Percentiles rank a stretch among this genome's conserved stretches.
These are phyloP conservation scores for Colletotrichum euphorbiae DNA, from an alignment of 2,329 filamentous ascomycete genomes.

Conservation along the genomic window DNA sequence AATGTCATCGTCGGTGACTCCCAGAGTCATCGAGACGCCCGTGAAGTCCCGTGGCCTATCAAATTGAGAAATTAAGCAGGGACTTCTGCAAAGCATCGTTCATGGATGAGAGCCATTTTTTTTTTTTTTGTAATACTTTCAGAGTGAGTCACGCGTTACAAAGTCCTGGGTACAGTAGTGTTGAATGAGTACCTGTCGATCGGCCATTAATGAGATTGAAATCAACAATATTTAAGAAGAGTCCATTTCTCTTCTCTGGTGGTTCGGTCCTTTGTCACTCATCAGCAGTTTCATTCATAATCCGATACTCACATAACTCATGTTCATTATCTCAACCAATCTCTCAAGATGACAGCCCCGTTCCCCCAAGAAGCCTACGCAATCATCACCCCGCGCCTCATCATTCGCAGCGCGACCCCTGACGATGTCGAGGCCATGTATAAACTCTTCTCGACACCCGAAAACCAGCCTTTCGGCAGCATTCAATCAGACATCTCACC, in stretches of 20 bases:
- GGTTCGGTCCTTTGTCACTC: too few species aligned
- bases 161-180: neutral
- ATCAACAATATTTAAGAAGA: neutral
- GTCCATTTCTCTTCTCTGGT: neutral
- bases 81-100: neutral
- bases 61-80: neutral
- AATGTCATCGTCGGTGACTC: neutral
- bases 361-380: slow-evolving; percentile 34
- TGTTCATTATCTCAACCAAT: slow-evolving; percentile 1
- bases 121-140: too few species aligned
- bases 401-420: slow-evolving; percentile 50
- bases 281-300: neutral
- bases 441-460: slow-evolving; percentile 34
- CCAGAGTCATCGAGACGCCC: neutral
- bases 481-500: slow-evolving; percentile 28
- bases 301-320: neutral
- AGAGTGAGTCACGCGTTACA: neutral
- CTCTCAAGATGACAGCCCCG: slow-evolving; percentile 21
- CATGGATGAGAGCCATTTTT: too few species aligned
- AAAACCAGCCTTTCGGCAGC: slow-evolving; percentile 34
- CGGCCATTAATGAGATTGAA: too few species aligned
- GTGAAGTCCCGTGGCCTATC: neutral
- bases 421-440: slow-evolving; percentile 36
- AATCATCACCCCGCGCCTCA: slow-evolving; percentile 56
- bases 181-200: neutral